Percentiles rank a stretch among this genome's conserved stretches.
These are phyloP conservation scores for Tylopilus orsonianus DNA, from an alignment of 1,284 basidiomycete species.

Conservation along the genomic window DNA sequence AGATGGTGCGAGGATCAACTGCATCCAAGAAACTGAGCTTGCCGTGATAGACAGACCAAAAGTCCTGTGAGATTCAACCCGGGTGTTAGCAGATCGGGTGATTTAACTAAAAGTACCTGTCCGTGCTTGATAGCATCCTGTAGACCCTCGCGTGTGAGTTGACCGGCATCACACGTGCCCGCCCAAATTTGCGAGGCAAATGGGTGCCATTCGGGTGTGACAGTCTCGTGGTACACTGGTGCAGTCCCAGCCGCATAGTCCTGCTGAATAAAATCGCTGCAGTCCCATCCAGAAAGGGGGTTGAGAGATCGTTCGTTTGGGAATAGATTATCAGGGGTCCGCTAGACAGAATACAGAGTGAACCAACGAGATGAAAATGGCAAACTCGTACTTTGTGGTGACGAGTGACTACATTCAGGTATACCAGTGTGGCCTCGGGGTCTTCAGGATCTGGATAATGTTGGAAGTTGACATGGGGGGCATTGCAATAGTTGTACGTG, in stretches of 20 bases:
- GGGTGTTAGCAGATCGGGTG: not conserved
- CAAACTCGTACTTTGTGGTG: constrained; percentile 44
- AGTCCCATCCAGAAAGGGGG: constrained; percentile 42
- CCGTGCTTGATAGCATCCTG: constrained; percentile 51
- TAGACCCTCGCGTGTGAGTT: constrained; percentile 49
- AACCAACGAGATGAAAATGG: not conserved
- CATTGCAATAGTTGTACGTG: constrained; percentile 57
- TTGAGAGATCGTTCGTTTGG: constrained; percentile 48
- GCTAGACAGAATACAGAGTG: constrained; percentile 10
- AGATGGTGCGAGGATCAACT: constrained; percentile 43
- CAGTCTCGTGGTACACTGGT: constrained; percentile 41
- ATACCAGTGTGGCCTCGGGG: constrained; percentile 35
- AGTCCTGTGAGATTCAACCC: constrained; percentile 39
- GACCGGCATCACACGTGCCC: constrained; percentile 54
- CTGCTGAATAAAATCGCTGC: constrained; percentile 37
- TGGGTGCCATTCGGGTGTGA: constrained; percentile 44
- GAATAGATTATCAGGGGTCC: constrained; percentile 39
- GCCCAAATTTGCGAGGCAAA: constrained; percentile 53
- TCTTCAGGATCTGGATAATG: constrained; percentile 37
- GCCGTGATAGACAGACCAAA: constrained; percentile 49
- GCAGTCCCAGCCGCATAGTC: constrained; percentile 38
- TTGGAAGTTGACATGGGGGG: constrained; percentile 45
- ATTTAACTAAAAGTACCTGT: constrained; percentile 30
- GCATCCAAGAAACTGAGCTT: constrained; percentile 41
- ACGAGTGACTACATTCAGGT: constrained; percentile 44